Evolutionary conservation across 2,329 filamentous ascomycete genomes (phyloP).

Genomic region (Colletotrichum spinosum): DNA sequence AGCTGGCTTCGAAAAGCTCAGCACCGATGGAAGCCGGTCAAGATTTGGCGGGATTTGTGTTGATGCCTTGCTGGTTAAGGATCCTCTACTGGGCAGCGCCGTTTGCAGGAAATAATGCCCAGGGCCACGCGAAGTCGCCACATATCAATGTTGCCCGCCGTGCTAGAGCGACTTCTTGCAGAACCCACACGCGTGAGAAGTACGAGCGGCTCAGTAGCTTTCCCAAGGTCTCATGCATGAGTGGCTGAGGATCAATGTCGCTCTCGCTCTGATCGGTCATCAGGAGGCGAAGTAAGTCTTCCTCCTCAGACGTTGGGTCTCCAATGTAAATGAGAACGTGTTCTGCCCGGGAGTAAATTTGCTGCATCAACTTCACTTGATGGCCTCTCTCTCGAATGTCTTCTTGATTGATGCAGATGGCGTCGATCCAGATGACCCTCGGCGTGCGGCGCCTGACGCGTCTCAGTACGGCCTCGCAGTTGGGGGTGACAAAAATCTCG

Average conservation of each 20-base stretch:
- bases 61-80: neutral
- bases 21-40: constrained; percentile 3
- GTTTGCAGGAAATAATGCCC: constrained; percentile 12
- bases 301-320: constrained; percentile 39
- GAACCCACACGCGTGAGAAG: constrained; percentile 36
- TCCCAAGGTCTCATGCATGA: constrained; percentile 2
- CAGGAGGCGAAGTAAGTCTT: neutral
- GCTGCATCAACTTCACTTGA: constrained; percentile 37
- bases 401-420: constrained; percentile 39
- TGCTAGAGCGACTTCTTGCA: constrained; percentile 44
- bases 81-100: neutral
- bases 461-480: constrained; percentile 9
- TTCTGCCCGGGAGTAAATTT: constrained; percentile 35
- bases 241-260: neutral
- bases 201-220: neutral
- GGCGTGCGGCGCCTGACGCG: constrained; percentile 1
- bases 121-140: neutral
- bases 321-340: constrained; percentile 32
- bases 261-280: rapidly evolving
- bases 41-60: neutral
- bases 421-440: constrained; percentile 38
- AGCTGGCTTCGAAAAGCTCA: neutral
- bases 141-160: neutral
- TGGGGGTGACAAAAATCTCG: constrained; percentile 1
- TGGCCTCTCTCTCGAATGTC: constrained; percentile 34